phyloP scores from a whole-genome alignment of 2,329 filamentous ascomycete species.

The Alternaria longipes region DNA sequence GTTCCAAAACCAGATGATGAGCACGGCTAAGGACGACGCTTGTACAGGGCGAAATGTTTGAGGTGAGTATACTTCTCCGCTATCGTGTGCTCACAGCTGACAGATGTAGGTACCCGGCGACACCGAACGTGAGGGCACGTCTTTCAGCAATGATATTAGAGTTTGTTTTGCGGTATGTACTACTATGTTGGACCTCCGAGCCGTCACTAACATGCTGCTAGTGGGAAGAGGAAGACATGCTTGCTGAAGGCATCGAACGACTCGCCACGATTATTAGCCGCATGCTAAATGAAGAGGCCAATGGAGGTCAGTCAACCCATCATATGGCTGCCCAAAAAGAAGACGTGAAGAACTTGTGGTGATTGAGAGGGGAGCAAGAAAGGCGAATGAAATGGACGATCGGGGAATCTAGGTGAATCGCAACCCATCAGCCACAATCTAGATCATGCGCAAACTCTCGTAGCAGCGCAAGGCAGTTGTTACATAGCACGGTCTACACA shows the following conservation, averaged over 20 bases:
- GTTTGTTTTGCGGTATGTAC: conserved; percentile 45
- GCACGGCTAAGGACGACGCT: conserved; percentile 27
- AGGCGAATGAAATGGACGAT: not conserved
- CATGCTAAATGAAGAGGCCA: conserved; percentile 46
- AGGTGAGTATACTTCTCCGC: conserved; percentile 56
- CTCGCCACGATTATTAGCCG: conserved; percentile 62
- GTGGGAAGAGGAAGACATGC: conserved; percentile 70
- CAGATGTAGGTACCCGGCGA: conserved; percentile 54
- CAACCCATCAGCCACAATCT: not conserved
- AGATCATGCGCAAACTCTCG: conserved; percentile 3
- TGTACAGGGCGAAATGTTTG: conserved; percentile 72
- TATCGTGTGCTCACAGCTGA: conserved; percentile 35
- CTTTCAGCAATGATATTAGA: conserved; percentile 64
- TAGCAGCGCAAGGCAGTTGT: not conserved
- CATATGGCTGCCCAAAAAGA: conserved; percentile 27
- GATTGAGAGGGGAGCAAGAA: conserved; percentile 3
- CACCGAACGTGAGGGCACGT: conserved; percentile 55
- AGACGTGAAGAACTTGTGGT: conserved; percentile 48
- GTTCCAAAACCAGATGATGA: conserved; percentile 11
- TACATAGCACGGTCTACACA: not conserved
- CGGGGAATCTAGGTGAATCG: not conserved
- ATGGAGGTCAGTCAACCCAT: conserved; percentile 21
- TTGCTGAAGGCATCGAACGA: conserved; percentile 73
- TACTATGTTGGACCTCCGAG: not conserved
- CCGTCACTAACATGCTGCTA: conserved; percentile 19